Base-by-base conservation (phyloP, 176 grass and related monocot genomes). In the Melocanna baccifera region DNA sequence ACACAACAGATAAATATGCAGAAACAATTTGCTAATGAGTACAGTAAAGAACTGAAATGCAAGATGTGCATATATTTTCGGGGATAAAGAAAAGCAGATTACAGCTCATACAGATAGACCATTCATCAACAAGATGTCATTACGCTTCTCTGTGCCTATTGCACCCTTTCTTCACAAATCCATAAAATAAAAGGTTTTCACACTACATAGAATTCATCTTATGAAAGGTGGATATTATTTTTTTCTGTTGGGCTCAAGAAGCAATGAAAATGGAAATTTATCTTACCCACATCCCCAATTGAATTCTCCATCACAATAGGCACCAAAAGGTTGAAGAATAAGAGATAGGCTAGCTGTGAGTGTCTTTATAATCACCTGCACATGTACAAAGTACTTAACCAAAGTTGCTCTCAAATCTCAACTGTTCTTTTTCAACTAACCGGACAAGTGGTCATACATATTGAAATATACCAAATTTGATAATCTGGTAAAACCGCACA, bases 321-420 rank as follows among this genome's bases (percentile, higher is more conserved):
- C 90, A 81, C 89, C 87, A 70, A 99, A 98, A 83, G 91, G 85
- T 99, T 99, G 91, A 83, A 99, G 86, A 84, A 95, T 70, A 85
- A 95, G 93, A 79, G 96, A 95, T 79, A 91, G 87, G 47, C 50
- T 98, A 85, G 93, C 93, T 36, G 91, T 96, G 41, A 99, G 81
- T 39, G 96, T 99, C 88, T 99, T 94, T 91, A 99, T 99, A 72
- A 98, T 95, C 85, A 98, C 88, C 96, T 98, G 88, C 57, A 58
- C 56, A 75, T 40, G 73, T 59, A 85, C 47, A 75, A 71, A 42
- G 19, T 6, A 39, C 47, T 76, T 26, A 78, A 71, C 56, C 13
- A 69, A 81, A 87, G 39, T 61, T 73, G 56, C 56, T 58, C 8
- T 58, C 22, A 58, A 68, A 71, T 65, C 83, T 70, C 3, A 9